phyloP scores from a whole-genome alignment of 352 stramenopile species.

The Thalassiosira sp. region DNA sequence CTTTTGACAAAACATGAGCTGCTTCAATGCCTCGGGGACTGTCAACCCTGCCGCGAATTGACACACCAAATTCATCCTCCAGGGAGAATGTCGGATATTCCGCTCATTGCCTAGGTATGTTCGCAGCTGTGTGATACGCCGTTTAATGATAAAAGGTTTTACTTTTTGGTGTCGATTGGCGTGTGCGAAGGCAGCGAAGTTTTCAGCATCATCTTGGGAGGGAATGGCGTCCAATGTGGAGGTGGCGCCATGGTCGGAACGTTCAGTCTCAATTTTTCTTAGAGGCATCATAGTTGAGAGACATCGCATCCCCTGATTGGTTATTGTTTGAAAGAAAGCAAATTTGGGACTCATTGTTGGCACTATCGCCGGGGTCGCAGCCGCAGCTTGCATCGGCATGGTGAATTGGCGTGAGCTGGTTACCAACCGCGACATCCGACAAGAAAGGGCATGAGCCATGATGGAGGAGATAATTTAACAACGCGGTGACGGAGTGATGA shows the following conservation, averaged over 20 bases:
- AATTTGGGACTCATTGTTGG: conserved; percentile 4
- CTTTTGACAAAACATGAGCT: conserved; percentile 75
- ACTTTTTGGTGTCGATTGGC: conserved; percentile 55
- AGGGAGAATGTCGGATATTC: conserved; percentile 72
- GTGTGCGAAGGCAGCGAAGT: conserved; percentile 35
- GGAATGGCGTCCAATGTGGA: conserved; percentile 19
- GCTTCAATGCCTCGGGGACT: conserved; percentile 71
- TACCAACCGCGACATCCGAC: conserved; percentile 24
- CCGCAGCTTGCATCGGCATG: background rate
- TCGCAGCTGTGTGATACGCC: conserved; percentile 48
- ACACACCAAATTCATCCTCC: conserved; percentile 77
- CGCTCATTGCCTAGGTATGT: conserved; percentile 65
- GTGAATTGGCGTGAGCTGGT: conserved; percentile 13
- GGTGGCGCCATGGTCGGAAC: conserved; percentile 25
- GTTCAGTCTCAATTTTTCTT: background rate
- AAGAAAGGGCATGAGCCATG: conserved; percentile 24
- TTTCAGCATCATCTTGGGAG: conserved; percentile 24
- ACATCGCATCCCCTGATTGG: conserved; percentile 3
- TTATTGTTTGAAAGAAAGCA: background rate
- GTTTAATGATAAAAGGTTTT: conserved; percentile 68
- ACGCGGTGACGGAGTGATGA: too few species aligned
- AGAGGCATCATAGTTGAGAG: conserved; percentile 14
- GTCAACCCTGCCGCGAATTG: conserved; percentile 69
- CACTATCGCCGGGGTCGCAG: background rate
- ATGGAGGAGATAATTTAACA: background rate